phyloP scores from a whole-genome alignment of 2,329 filamentous ascomycete genomes.

The Nakataea oryzae region DNA sequence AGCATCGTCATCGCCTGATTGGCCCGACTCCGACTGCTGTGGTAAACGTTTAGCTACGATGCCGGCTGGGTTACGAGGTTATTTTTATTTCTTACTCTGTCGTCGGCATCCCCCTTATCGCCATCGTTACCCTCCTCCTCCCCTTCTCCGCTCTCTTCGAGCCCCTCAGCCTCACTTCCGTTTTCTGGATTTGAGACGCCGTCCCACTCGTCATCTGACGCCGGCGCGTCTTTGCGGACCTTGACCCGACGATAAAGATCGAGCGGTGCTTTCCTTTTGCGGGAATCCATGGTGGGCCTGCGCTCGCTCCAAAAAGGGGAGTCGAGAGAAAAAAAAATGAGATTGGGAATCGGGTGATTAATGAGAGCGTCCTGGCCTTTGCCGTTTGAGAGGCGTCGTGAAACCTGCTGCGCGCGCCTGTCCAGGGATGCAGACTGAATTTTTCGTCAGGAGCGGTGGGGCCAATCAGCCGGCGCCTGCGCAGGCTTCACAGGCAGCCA shows the following conservation, averaged over 20 bases:
- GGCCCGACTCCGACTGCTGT: slow-evolving; percentile 12
- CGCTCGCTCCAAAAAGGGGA: too few relatives aligned
- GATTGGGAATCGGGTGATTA: neutral
- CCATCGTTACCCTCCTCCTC: too few relatives aligned
- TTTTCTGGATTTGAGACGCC: neutral
- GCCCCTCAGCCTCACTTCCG: slow-evolving; percentile 2
- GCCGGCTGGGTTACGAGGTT: neutral
- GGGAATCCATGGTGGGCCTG: neutral
- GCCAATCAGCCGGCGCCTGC: too few relatives aligned
- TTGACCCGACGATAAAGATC: neutral
- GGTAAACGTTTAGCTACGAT: neutral
- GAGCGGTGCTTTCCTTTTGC: neutral
- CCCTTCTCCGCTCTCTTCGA: slow-evolving; percentile 10
- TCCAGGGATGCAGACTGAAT: neutral
- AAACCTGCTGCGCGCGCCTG: too few relatives aligned
- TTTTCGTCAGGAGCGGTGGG: neutral
- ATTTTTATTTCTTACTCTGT: slow-evolving; percentile 1
- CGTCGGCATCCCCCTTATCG: slow-evolving; percentile 11
- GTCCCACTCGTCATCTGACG: neutral
- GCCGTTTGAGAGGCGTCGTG: neutral
- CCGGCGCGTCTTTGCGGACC: neutral
- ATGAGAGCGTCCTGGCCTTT: neutral
- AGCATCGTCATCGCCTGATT: slow-evolving; percentile 22
- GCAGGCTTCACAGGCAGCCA: neutral
- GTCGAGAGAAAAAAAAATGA: neutral